phyloP scores from a whole-genome alignment of 2,329 filamentous ascomycete genomes.

The Trichophyton mentagrophytes region DNA sequence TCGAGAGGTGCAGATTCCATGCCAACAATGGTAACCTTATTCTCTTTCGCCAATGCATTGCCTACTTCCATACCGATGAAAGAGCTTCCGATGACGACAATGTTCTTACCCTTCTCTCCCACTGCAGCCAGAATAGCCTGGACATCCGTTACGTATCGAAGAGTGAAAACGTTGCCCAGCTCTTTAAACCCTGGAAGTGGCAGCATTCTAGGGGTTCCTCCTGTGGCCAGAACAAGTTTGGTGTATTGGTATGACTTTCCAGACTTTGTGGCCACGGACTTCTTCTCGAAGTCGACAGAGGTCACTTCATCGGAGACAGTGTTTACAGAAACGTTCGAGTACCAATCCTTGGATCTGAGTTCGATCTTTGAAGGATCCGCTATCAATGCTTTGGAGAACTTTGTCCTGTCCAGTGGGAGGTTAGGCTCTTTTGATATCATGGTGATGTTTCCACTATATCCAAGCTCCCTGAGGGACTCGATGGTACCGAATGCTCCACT shows the following conservation, averaged over 20 bases:
- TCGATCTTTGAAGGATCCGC: constrained; percentile 67
- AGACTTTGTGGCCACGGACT: constrained; percentile 60
- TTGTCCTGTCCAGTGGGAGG: constrained; percentile 81
- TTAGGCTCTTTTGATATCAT: constrained; percentile 75
- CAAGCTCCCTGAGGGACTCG: constrained; percentile 68
- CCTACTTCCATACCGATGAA: constrained; percentile 99
- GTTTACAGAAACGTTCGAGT: constrained; percentile 48
- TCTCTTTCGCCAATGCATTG: constrained; percentile 64
- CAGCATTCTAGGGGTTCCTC: constrained; percentile 61
- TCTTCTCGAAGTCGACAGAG: constrained; percentile 60
- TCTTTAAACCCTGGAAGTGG: constrained; percentile 78
- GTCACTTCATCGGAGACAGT: constrained; percentile 50
- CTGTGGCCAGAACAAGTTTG: constrained; percentile 83
- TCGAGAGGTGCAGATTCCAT: constrained; percentile 80
- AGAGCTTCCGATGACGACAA: constrained; percentile 81
- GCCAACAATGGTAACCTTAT: constrained; percentile 74
- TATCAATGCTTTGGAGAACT: constrained; percentile 86
- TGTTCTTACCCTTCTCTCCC: constrained; percentile 72
- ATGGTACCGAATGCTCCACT: constrained; percentile 70
- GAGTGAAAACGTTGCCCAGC: constrained; percentile 72
- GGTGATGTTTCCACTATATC: constrained; percentile 68
- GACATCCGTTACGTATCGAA: constrained; percentile 65
- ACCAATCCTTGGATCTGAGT: constrained; percentile 66
- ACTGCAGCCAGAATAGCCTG: constrained; percentile 67
- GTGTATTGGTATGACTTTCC: constrained; percentile 64